Conservation (phyloP, 2,329 filamentous ascomycete species). For the Tricladium varicosporioides region DNA sequence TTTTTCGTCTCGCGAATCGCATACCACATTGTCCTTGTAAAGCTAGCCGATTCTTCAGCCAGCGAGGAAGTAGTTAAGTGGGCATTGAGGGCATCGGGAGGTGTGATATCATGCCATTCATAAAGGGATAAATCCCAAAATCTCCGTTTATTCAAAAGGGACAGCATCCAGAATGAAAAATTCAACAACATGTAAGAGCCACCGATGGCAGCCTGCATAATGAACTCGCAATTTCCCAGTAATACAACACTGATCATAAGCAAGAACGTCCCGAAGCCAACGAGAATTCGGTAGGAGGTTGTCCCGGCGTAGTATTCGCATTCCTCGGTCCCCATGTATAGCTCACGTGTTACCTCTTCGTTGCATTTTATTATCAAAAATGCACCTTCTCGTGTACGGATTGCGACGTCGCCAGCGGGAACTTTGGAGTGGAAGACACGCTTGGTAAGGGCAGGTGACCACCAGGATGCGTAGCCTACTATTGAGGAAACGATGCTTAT, state of each 20-base stretch:
- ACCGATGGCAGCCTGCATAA: conserved; percentile 57
- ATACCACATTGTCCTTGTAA: conserved; percentile 57
- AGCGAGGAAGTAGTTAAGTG: conserved; percentile 34
- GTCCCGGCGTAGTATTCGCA: conserved; percentile 53
- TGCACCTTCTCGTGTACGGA: conserved; percentile 57
- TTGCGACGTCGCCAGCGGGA: conserved; percentile 57
- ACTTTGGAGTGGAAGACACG: conserved; percentile 45
- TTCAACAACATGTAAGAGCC: conserved; percentile 58
- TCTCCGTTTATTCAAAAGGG: conserved; percentile 37
- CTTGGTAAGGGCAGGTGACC: conserved; percentile 53
- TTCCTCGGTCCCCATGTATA: conserved; percentile 60
- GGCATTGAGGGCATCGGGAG: conserved; percentile 38
- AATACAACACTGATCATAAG: conserved; percentile 62
- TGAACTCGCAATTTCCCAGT: conserved; percentile 61
- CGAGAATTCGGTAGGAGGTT: conserved; percentile 49
- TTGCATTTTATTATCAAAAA: conserved; percentile 57
- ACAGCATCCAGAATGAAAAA: conserved; percentile 51
- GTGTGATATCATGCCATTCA: conserved; percentile 41
- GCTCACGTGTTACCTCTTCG: conserved; percentile 60
- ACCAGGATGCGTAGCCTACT: conserved; percentile 56
- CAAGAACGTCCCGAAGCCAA: conserved; percentile 56
- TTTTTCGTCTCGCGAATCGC: conserved; percentile 53
- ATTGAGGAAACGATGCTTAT: conserved; percentile 53
- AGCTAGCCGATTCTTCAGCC: conserved; percentile 45
- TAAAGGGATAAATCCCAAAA: conserved; percentile 61